phyloP scores from a whole-genome alignment of 208 protist genomes.

The Trypanosoma rangeli region DNA sequence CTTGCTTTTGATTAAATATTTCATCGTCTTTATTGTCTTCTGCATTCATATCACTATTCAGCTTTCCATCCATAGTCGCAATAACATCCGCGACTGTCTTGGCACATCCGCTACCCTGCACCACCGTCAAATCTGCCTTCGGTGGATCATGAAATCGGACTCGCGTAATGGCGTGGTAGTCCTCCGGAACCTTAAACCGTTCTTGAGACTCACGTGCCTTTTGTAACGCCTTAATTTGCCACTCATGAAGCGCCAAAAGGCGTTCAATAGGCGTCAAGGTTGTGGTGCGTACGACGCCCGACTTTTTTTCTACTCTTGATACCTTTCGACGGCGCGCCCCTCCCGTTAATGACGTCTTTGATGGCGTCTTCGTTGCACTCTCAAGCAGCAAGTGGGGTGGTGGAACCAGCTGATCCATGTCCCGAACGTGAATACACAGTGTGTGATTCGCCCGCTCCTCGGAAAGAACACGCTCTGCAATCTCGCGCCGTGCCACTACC shows the following conservation, averaged over 20 bases:
- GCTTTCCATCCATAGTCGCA: slow-evolving; percentile 37
- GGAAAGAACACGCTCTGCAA: slow-evolving; percentile 56
- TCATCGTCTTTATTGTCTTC: slow-evolving; percentile 4
- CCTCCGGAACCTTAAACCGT: slow-evolving; percentile 38
- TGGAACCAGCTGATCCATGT: slow-evolving; percentile 80
- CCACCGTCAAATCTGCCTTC: slow-evolving; percentile 53
- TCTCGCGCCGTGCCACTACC: slow-evolving; percentile 19
- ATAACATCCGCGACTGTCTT: slow-evolving; percentile 66
- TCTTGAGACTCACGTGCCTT: slow-evolving; percentile 44
- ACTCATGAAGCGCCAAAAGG: slow-evolving; percentile 55
- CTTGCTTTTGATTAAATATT: not conserved
- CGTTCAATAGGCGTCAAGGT: slow-evolving; percentile 46
- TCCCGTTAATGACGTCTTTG: not conserved
- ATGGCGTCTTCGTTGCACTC: not conserved
- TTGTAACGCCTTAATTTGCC: slow-evolving; percentile 46
- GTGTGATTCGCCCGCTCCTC: slow-evolving; percentile 69
- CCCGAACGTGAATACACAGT: slow-evolving; percentile 76
- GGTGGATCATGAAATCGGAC: slow-evolving; percentile 62
- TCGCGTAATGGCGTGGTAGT: slow-evolving; percentile 79
- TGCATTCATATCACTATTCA: slow-evolving; percentile 1
- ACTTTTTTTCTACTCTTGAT: slow-evolving; percentile 3
- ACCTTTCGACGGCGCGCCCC: not conserved
- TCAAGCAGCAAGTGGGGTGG: slow-evolving; percentile 50
- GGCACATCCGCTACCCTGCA: slow-evolving; percentile 45
- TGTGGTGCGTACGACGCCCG: not conserved